These are phyloP conservation scores for Lentinus tigrinus DNA, from an alignment of 768 basidiomycete species.

Conservation along the genomic window DNA sequence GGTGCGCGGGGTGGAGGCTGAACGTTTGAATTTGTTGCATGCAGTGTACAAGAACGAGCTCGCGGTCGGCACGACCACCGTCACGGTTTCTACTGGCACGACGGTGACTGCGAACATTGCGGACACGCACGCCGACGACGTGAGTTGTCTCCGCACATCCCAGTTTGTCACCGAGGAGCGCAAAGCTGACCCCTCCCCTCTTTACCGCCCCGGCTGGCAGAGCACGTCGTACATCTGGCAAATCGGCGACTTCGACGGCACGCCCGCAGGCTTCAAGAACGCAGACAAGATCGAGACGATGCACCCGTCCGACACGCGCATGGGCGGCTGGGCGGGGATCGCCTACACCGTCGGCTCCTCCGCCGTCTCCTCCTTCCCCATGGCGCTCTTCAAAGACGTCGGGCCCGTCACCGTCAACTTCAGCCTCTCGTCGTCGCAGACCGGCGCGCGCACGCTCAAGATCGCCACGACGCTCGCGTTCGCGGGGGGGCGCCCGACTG, in stretches of 20 bases:
- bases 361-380: conserved; percentile 42
- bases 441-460: conserved; percentile 45
- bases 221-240: conserved; percentile 42
- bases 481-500: conserved; percentile 45
- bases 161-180: background rate
- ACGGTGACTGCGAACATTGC: conserved; percentile 23
- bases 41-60: conserved; percentile 48
- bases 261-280: conserved; percentile 46
- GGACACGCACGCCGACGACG: background rate
- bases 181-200: conserved; percentile 25
- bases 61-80: conserved; percentile 41
- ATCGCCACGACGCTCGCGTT: conserved; percentile 48
- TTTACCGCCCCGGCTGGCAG: conserved; percentile 32
- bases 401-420: conserved; percentile 45
- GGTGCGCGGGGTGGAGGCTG: background rate
- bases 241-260: conserved; percentile 44
- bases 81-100: conserved; percentile 40
- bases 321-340: conserved; percentile 46
- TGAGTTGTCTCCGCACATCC: background rate
- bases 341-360: conserved; percentile 43
- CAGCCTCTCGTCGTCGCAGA: conserved; percentile 43
- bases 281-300: conserved; percentile 50
- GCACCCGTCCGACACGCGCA: conserved; percentile 49
- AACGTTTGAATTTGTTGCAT: conserved; percentile 8
- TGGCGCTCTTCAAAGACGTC: conserved; percentile 51